Evolutionary conservation across 306 rosid species (phyloP).

Genomic region (Dalbergia oliveri): DNA sequence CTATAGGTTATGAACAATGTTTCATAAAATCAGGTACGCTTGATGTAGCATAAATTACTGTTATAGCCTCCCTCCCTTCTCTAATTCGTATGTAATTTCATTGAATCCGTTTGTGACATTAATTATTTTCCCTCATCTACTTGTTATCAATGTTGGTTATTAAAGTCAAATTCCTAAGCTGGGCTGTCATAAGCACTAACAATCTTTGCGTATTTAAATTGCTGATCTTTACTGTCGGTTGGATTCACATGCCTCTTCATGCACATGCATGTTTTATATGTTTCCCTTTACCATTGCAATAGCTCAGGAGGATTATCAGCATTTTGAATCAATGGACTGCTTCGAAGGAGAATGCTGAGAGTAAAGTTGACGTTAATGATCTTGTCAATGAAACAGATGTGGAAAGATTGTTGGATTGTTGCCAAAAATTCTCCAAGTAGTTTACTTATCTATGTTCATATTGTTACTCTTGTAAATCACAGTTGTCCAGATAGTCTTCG

Average conservation of each 20-base stretch:
- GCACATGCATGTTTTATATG: slow-evolving; percentile 23
- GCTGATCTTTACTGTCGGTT: slow-evolving; percentile 1
- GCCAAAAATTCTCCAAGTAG: slow-evolving; percentile 64
- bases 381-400: slow-evolving; percentile 48
- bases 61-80: neutral
- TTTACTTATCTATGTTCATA: slow-evolving; percentile 12
- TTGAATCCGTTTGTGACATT: neutral
- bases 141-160: slow-evolving; percentile 9
- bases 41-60: neutral
- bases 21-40: neutral
- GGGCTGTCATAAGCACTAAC: neutral
- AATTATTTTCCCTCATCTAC: neutral
- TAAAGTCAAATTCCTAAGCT: neutral
- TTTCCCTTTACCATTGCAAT: slow-evolving; percentile 60
- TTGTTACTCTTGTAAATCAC: slow-evolving; percentile 35
- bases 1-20: neutral
- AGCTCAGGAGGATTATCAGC: slow-evolving; percentile 74
- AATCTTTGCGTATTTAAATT: neutral
- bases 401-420: slow-evolving; percentile 70
- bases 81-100: neutral
- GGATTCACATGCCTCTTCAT: slow-evolving; percentile 12
- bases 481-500: slow-evolving; percentile 18
- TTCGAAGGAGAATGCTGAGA: slow-evolving; percentile 51
- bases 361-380: slow-evolving; percentile 41
- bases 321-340: slow-evolving; percentile 78